Conservation (phyloP, 345 rosid species). For the Camelina hispida region DNA sequence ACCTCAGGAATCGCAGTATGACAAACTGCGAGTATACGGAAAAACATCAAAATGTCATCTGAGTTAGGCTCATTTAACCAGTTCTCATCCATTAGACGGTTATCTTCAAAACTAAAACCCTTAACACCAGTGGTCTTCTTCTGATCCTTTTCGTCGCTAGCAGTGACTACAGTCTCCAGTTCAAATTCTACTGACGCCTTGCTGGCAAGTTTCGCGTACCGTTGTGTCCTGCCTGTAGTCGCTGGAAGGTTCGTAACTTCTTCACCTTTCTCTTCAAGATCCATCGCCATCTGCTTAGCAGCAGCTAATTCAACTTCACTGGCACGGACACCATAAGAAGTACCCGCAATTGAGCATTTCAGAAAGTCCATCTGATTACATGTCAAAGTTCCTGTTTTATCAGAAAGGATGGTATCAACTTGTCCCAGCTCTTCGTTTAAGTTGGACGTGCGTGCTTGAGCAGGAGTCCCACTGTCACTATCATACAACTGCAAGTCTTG, state of each 20-base stretch:
- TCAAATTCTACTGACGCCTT: slow-evolving; percentile 63
- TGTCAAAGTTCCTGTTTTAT: slow-evolving; percentile 87
- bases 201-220: slow-evolving; percentile 37
- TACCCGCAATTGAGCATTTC: slow-evolving; percentile 83
- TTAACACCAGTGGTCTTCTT: slow-evolving; percentile 43
- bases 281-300: slow-evolving; percentile 57
- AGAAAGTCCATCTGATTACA: slow-evolving; percentile 83
- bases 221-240: slow-evolving; percentile 31
- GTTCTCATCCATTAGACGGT: slow-evolving; percentile 58
- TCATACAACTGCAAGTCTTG: slow-evolving; percentile 71
- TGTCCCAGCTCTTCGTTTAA: slow-evolving; percentile 84
- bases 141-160: slow-evolving; percentile 52
- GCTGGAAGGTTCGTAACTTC: slow-evolving; percentile 13
- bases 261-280: slow-evolving; percentile 50
- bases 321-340: slow-evolving; percentile 60
- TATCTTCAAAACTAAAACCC: slow-evolving; percentile 74
- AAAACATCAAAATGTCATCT: slow-evolving; percentile 62
- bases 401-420: slow-evolving; percentile 74
- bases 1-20: slow-evolving; percentile 72
- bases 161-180: slow-evolving; percentile 72
- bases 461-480: slow-evolving; percentile 58
- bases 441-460: slow-evolving; percentile 73
- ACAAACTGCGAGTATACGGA: slow-evolving; percentile 70
- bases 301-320: slow-evolving; percentile 73
- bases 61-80: slow-evolving; percentile 58